Evolutionary conservation across 257 asterid genomes (phyloP).

Genomic region (Primulina eburnea): DNA sequence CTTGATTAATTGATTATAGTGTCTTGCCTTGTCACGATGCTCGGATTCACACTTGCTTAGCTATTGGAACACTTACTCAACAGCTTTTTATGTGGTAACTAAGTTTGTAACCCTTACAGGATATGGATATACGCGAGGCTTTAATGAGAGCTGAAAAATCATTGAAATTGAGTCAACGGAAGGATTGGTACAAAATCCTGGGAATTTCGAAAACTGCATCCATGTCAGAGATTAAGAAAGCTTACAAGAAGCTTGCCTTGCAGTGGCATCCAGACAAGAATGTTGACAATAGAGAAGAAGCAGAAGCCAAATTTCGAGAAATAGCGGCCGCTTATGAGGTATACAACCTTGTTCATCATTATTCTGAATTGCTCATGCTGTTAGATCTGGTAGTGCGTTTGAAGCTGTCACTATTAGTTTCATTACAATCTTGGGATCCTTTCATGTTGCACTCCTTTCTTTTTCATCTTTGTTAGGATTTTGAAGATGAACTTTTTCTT

Average conservation of each 20-base stretch:
- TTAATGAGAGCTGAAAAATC: slow-evolving; percentile 75
- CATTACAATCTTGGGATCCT: neutral
- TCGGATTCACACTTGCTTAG: neutral
- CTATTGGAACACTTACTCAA: neutral
- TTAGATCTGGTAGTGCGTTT: neutral
- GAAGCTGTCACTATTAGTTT: neutral
- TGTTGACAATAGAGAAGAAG: slow-evolving; percentile 85
- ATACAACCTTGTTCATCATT: slow-evolving; percentile 11
- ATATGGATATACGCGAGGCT: slow-evolving; percentile 61
- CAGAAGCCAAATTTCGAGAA: slow-evolving; percentile 83
- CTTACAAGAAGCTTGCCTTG: slow-evolving; percentile 91
- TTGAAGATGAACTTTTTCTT: too few relatives aligned
- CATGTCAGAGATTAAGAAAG: slow-evolving; percentile 80
- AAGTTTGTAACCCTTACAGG: slow-evolving; percentile 34
- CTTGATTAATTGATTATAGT: neutral
- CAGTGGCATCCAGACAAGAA: slow-evolving; percentile 99
- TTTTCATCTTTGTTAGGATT: neutral
- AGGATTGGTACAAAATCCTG: slow-evolving; percentile 95
- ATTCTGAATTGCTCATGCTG: neutral
- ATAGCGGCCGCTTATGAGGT: slow-evolving; percentile 99
- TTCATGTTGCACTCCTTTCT: neutral
- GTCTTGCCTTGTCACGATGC: neutral
- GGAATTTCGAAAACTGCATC: slow-evolving; percentile 70
- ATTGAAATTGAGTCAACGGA: slow-evolving; percentile 80
- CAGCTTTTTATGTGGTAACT: slow-evolving; percentile 11